A percentile compares a stretch with the other conserved stretches of the same genome.
These are phyloP conservation scores for Coemansia sp. DNA, from an alignment of 192 early-diverging fungal genomes.

Conservation along the genomic window DNA sequence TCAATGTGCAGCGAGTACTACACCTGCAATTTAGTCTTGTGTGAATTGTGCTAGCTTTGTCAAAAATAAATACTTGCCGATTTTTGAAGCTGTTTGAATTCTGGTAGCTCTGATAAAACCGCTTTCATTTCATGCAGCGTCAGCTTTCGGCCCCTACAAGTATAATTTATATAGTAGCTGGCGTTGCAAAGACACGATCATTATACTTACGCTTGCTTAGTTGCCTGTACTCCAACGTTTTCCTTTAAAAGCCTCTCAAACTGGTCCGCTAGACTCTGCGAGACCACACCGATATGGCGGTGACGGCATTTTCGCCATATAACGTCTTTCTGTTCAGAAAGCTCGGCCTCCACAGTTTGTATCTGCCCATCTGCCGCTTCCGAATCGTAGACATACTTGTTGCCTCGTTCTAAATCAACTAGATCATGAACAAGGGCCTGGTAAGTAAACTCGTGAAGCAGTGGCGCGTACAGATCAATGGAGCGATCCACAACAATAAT, in stretches of 20 bases:
- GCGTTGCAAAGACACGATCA: too few relatives aligned
- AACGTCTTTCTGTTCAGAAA: constrained; percentile 41
- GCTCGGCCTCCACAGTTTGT: constrained; percentile 23
- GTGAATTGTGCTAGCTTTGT: too few relatives aligned
- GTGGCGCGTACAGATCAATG: constrained; percentile 83
- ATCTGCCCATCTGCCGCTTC: constrained; percentile 10
- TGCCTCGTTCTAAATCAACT: constrained; percentile 50
- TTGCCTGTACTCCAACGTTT: constrained; percentile 23
- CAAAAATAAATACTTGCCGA: constrained; percentile 25
- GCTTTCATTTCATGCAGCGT: constrained; percentile 39
- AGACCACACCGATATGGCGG: constrained; percentile 44
- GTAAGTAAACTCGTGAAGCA: constrained; percentile 97
- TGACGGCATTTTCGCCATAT: constrained; percentile 54
- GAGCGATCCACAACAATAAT: constrained; percentile 88
- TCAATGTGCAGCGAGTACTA: constrained; percentile 56
- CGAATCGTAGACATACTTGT: constrained; percentile 24
- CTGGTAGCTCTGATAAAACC: constrained; percentile 44
- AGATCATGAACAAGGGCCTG: constrained; percentile 96
- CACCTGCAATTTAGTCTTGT: neutral
- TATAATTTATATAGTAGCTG: too few relatives aligned
- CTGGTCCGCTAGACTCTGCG: constrained; percentile 28
- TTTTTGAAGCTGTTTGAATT: constrained; percentile 48
- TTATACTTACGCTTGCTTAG: constrained; percentile 25
- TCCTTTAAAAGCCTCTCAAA: constrained; percentile 33
- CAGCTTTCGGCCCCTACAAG: constrained; percentile 30